Evolutionary conservation across 495 filamentous ascomycete species (phyloP), one percentile per base, ranked within the genome.

Genomic region (Trichoderma asperelloides): DNA sequence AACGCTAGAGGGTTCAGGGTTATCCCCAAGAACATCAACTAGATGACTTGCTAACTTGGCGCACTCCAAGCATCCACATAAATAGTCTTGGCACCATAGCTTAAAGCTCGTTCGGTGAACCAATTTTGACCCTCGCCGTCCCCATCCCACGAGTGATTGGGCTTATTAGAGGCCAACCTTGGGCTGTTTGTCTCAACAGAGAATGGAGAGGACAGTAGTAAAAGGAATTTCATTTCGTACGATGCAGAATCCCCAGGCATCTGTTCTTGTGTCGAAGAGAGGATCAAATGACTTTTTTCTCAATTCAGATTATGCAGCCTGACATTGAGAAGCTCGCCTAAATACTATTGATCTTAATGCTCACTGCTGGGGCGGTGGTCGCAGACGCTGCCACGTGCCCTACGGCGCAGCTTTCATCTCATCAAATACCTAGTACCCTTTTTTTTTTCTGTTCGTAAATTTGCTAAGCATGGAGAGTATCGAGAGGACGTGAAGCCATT

Each of bases 61-160:
- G 81, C 82, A 55, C 74, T 79, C 82, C 82, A 85, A 0, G 83
- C 82, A 73, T 86, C 71, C 2, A 72, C 80, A 67, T 84, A 84
- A 64, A 82, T 74, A 5, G 70, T 74, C 25, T 71, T 77, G 0
- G 79, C 78, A 1, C 79, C 78, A 43, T 76, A 74, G 5, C 68
- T 71, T 33, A 76, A 71, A 9, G 81, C 81, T 66, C 81, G 72
- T 67, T 83, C 71, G 15, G 78, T 76, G 30, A 84, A 73, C 75
- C 76, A 82, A 11, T 83, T 72, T 70, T 83, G 81, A 23, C 74
- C 74, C 3, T 71, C 65, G 65, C 84, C 79, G 47, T 82, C 71
- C 21, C 69, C 70, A 67, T 82, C 74, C 73, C 78, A 82, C 37
- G 70, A 71, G 63, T 82, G 81, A 12, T 74, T 73, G 0, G 78